phyloP scores from a whole-genome alignment of 2,329 filamentous ascomycete species.

The Sclerotinia nivalis region DNA sequence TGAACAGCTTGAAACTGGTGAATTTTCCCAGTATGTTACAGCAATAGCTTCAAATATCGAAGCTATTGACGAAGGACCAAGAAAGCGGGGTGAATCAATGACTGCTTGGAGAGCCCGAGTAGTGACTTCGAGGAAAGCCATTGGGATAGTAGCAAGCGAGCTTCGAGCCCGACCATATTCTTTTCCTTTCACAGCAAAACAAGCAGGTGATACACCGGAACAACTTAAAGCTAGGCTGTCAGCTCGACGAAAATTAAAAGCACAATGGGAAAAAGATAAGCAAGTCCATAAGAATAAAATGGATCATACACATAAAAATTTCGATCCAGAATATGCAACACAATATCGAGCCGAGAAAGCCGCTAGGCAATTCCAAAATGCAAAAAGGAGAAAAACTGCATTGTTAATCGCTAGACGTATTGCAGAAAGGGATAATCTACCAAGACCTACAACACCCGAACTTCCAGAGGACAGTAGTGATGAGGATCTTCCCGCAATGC shows the following conservation, averaged over 20 bases:
- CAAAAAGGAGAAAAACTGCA: neutral
- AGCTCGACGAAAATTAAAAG: neutral
- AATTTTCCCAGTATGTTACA: neutral
- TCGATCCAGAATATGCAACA: neutral
- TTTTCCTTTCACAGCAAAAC: neutral
- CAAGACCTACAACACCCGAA: neutral
- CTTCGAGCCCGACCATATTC: neutral
- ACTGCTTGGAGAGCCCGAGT: neutral
- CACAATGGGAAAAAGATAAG: slow-evolving; percentile 10
- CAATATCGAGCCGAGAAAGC: slow-evolving; percentile 13
- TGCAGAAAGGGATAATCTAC: neutral
- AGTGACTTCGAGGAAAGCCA: neutral
- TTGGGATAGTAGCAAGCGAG: neutral
- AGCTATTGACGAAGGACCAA: neutral
- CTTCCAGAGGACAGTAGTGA: slow-evolving; percentile 13
- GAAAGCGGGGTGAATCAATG: neutral
- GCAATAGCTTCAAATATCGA: neutral
- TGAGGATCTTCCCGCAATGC: slow-evolving; percentile 5
- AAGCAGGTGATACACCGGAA: neutral
- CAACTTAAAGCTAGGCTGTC: neutral
- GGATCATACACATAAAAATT: slow-evolving; percentile 2
- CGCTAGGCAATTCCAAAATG: neutral
- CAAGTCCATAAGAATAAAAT: slow-evolving; percentile 6
- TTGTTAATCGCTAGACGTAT: neutral
- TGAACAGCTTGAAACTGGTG: neutral